Percentiles rank a stretch among this genome's conserved stretches.
Evolutionary conservation across 768 basidiomycete genomes (phyloP).

Genomic region (Leccinum aurantiacum): DNA sequence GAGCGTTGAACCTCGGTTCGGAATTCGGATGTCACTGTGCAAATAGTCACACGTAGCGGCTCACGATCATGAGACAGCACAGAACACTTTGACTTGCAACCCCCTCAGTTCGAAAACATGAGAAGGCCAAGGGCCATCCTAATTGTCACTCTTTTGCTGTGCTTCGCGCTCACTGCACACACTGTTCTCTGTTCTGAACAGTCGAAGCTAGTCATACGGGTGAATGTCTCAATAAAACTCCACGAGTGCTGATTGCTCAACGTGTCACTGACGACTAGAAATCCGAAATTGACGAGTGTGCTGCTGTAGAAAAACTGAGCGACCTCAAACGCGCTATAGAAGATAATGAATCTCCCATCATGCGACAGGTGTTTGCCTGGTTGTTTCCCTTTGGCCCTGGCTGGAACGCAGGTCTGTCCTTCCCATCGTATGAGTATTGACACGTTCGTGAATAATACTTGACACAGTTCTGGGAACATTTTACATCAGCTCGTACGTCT

Average conservation of each 20-base stretch:
- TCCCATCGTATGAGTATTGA: conserved; percentile 6
- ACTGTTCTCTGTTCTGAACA: conserved; percentile 21
- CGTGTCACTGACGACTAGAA: conserved; percentile 34
- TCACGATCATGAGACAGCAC: not conserved
- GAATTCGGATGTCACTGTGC: conserved; percentile 22
- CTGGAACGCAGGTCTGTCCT: conserved; percentile 67
- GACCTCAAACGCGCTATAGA: conserved; percentile 62
- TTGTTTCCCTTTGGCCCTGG: conserved; percentile 90
- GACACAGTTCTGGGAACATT: conserved; percentile 78
- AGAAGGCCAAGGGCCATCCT: conserved; percentile 23
- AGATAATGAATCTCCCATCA: conserved; percentile 64
- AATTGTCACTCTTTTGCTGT: conserved; percentile 46
- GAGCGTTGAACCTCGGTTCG: conserved; percentile 9
- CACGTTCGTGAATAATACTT: conserved; percentile 24
- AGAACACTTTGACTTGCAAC: conserved; percentile 6
- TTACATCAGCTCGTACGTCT: conserved; percentile 91
- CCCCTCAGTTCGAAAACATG: conserved; percentile 19
- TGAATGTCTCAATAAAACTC: conserved; percentile 19
- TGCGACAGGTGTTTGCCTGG: conserved; percentile 77
- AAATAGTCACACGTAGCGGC: not conserved
- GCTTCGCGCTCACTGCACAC: conserved; percentile 23
- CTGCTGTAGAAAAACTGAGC: conserved; percentile 47
- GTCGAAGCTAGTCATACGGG: conserved; percentile 31
- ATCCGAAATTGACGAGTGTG: conserved; percentile 44
- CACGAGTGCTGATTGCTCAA: conserved; percentile 7